A percentile compares a stretch with the other conserved stretches of the same genome.
These are phyloP conservation scores for Hypoxylon rickii DNA, from an alignment of 495 filamentous ascomycete species.

Conservation along the genomic window DNA sequence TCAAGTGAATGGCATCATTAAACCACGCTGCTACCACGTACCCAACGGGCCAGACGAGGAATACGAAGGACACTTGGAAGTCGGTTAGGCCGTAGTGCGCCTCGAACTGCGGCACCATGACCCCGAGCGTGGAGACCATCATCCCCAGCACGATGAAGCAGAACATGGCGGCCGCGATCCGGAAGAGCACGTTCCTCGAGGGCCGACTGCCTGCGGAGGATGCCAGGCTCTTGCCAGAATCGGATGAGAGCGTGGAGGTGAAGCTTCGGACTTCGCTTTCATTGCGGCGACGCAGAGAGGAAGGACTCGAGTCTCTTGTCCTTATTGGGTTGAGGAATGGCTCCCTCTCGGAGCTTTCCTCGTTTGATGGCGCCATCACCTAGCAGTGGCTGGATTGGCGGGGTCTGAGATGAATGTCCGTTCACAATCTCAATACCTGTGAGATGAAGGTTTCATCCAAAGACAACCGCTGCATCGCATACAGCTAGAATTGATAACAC, in stretches of 20 bases:
- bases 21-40: constrained; percentile 68
- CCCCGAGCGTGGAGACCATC: constrained; percentile 24
- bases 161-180: constrained; percentile 23
- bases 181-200: constrained; percentile 1
- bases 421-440: too few relatives aligned
- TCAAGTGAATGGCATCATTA: constrained; percentile 50
- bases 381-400: too few relatives aligned
- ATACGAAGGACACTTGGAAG: constrained; percentile 70
- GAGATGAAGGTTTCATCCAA: too few relatives aligned
- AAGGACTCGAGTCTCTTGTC: neutral
- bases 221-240: neutral
- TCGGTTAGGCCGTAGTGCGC: constrained; percentile 66
- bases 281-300: neutral
- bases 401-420: too few relatives aligned
- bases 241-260: neutral
- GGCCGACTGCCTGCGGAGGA: neutral
- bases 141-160: constrained; percentile 19
- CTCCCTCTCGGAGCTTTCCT: constrained; percentile 4
- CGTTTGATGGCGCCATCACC: constrained; percentile 1
- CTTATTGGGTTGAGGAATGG: constrained; percentile 6
- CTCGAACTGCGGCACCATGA: constrained; percentile 45
- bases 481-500: too few relatives aligned
- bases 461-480: too few relatives aligned
- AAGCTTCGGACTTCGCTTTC: neutral
- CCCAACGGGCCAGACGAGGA: constrained; percentile 69